Base-by-base conservation (phyloP, 2,329 filamentous ascomycete species). In the Arthrobotrys megalospora region DNA sequence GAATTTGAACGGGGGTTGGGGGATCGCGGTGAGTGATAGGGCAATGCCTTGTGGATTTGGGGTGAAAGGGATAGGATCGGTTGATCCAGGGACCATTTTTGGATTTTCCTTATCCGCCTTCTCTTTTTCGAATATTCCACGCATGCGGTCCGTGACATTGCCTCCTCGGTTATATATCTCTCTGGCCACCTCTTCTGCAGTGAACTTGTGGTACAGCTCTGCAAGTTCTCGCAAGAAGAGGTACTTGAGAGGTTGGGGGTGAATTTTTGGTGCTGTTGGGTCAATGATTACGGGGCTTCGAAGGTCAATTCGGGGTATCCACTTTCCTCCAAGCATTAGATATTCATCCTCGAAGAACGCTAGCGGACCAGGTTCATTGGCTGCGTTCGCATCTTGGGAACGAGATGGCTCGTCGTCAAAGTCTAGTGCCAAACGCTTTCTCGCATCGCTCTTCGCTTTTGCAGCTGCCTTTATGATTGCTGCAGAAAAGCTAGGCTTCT, bases 231-330 rank as follows among this genome's bases (percentile, higher is more conserved):
- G 11, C 8, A 69, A 6, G 8, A 60, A 28, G 10, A 76, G 14
- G 6, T 65, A 8, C n/a, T 69, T 76, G 21, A 12, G 21, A 12
- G 72, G 48, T 21, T 76, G 72, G 12, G 19, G n/a, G n/a, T 65
- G 64, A n/a, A 76, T 34, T 11, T 4, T 58, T 1, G 55, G 11
- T 10, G 45, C 64, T 8, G 34, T 36, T 6, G 64, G 72, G 34
- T 76, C 72, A 32, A 76, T 76, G 8, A 65, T 21, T 8, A 76
- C 48, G 0, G 45, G 64, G 32, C 65, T 70, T 6, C 72, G 55
- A 7, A 76, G 28, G 36, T 76, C 72, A n/a, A 76, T 60, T 11
- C 65, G 62, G 34, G 52, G 34, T 32, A 28, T 2, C 4, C 8
- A 24, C 10, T 8, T 16, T 8, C 16, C 32, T 11, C 45, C 52